phyloP scores from a whole-genome alignment of 2,329 filamentous ascomycete genomes.

The Aspergillus awamori region DNA sequence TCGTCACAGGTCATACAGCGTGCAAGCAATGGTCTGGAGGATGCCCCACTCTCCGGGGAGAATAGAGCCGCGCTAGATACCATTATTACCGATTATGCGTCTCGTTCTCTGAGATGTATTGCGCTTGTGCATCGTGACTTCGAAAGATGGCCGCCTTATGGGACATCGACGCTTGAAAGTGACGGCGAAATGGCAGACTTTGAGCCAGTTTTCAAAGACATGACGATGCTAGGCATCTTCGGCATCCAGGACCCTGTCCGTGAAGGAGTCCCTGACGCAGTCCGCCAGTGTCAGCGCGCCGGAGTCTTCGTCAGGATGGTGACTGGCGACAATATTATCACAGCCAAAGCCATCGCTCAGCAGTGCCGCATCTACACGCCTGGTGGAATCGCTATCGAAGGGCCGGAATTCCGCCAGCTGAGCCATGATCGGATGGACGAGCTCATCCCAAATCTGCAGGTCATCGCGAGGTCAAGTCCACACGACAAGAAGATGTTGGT shows the following conservation, averaged over 20 bases:
- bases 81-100: slow-evolving; percentile 77
- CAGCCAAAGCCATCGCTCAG: slow-evolving; percentile 75
- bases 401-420: slow-evolving; percentile 75
- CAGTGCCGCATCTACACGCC: slow-evolving; percentile 75
- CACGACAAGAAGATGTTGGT: slow-evolving; percentile 77
- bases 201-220: slow-evolving; percentile 67
- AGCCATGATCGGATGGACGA: slow-evolving; percentile 66
- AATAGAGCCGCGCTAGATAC: slow-evolving; percentile 63
- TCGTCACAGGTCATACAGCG: slow-evolving; percentile 59
- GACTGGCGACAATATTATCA: slow-evolving; percentile 79
- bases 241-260: slow-evolving; percentile 82
- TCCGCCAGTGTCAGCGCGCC: slow-evolving; percentile 71
- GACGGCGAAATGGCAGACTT: slow-evolving; percentile 65
- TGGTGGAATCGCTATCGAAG: slow-evolving; percentile 74
- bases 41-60: slow-evolving; percentile 56
- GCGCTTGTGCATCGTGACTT: slow-evolving; percentile 84
- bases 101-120: slow-evolving; percentile 81
- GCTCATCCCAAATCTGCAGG: slow-evolving; percentile 69
- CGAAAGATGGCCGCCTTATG: slow-evolving; percentile 76
- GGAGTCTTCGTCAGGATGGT: slow-evolving; percentile 84
- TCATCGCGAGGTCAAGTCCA: slow-evolving; percentile 72
- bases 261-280: slow-evolving; percentile 72
- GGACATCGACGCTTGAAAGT: slow-evolving; percentile 58
- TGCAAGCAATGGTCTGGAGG: slow-evolving; percentile 60
- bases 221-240: slow-evolving; percentile 70